Conservation (phyloP, 108 stramenopile species). For the Asterionellopsis glacialis region DNA sequence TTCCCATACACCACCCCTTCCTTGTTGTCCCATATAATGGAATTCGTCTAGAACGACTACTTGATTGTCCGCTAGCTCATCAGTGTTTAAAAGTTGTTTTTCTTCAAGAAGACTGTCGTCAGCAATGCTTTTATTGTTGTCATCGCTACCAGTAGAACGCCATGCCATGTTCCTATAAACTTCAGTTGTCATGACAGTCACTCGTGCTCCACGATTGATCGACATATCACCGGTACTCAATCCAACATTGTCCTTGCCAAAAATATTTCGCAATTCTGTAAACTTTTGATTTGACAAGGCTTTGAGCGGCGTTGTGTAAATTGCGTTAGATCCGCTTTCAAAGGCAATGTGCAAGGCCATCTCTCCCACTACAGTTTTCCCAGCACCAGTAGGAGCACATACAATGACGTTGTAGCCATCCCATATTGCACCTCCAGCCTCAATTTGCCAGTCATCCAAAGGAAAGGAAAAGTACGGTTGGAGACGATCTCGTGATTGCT, state of each 20-base stretch:
- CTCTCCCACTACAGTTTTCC: constrained; percentile 83
- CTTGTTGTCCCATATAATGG: constrained; percentile 94
- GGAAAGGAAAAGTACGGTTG: constrained; percentile 48
- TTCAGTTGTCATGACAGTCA: constrained; percentile 94
- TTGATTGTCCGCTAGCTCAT: constrained; percentile 63
- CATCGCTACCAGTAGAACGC: constrained; percentile 34
- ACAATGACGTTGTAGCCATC: constrained; percentile 84
- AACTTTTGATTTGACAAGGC: constrained; percentile 95
- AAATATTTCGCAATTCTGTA: constrained; percentile 72
- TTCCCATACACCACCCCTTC: constrained; percentile 94
- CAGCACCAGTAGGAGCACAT: constrained; percentile 88
- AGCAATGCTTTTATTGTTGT: not conserved
- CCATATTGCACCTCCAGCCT: constrained; percentile 51
- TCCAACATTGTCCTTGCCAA: constrained; percentile 68
- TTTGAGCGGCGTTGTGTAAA: constrained; percentile 94
- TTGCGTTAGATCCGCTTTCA: constrained; percentile 50
- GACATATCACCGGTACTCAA: constrained; percentile 76
- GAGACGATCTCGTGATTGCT: constrained; percentile 18
- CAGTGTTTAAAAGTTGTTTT: constrained; percentile 18
- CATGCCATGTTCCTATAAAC: constrained; percentile 92
- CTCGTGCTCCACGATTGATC: constrained; percentile 76
- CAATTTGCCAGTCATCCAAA: constrained; percentile 56
- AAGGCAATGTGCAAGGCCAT: constrained; percentile 80
- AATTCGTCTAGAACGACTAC: constrained; percentile 95
- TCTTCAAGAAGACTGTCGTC: constrained; percentile 7